Evolutionary conservation across 495 filamentous ascomycete species (phyloP), one percentile per base, ranked within the genome.

Genomic region (Cercophora newfieldiana): DNA sequence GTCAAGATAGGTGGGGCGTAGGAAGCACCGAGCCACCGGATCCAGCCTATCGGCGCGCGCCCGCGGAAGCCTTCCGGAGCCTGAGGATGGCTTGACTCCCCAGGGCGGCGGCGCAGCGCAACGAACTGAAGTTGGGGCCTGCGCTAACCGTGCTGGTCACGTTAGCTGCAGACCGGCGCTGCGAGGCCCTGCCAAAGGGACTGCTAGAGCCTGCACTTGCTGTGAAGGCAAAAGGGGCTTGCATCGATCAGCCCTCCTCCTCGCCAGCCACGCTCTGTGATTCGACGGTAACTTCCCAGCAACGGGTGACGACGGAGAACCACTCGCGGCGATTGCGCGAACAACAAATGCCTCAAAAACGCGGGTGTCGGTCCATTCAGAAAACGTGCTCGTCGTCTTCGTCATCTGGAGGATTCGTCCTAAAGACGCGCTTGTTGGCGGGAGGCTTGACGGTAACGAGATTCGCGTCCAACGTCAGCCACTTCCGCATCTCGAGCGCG

Each of bases 31-130:
- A 58, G 62, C 50, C 55, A 26, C 57, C 47, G 31, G 57, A 51
- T 50, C 66, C 66, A 68, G 56, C 61, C 61, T 54, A 25, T 55
- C 48, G 66, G 66, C 61, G 31, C 63, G 29, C 44, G 14, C 49
- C 21, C 67, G 67, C 62, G 67, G 67, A 69, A 69, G 63, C 3
- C 28, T 48, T 63, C 67, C 57, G 67, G 58, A 49, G 24, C 30
- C 26, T 5, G 25, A 59, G 10, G 26, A 16, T 19, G 24, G 48
- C 22, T 26, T 19, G 37, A 33, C 18, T 18, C 33, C 8, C 29
- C 57, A 26, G 28, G 57, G 57, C 57, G 30, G 22, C 1, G 31
- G 22, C 33, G 28, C 57, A 44, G 57, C 30, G 22, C 57, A 12
- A 37, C 28, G 30, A 37, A 21, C 22, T 30, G 21, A 31, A 30